Evolutionary conservation across 805 yeast genomes (phyloP).

Genomic region (Starmera caribaea): DNA sequence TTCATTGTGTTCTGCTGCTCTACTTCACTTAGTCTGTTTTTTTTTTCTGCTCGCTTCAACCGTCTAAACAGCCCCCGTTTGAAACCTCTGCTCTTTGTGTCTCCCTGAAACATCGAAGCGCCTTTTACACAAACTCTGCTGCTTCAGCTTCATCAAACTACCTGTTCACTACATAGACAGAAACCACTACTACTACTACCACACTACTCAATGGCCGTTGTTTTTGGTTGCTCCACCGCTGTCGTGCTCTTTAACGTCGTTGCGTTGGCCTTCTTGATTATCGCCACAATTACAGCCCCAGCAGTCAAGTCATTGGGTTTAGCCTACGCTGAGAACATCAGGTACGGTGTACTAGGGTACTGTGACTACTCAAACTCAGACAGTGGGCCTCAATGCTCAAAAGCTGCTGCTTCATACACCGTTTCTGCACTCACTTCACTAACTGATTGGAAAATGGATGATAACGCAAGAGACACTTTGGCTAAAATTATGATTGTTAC

Average conservation of each 20-base stretch:
- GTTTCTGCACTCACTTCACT: slow-evolving; percentile 21
- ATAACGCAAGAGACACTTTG: slow-evolving; percentile 37
- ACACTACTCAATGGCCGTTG: slow-evolving; percentile 14
- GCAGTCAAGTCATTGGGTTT: slow-evolving; percentile 38
- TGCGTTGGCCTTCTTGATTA: slow-evolving; percentile 52
- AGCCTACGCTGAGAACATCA: slow-evolving; percentile 33
- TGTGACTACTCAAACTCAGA: slow-evolving; percentile 27
- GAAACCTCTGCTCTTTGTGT: not conserved
- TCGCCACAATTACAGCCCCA: slow-evolving; percentile 57
- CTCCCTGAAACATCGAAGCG: not conserved
- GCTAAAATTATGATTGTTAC: slow-evolving; percentile 46
- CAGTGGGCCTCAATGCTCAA: slow-evolving; percentile 24
- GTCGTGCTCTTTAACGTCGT: slow-evolving; percentile 38
- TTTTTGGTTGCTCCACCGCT: slow-evolving; percentile 29
- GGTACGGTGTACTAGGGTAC: slow-evolving; percentile 62
- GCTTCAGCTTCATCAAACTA: no score
- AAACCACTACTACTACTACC: not conserved
- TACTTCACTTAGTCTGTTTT: no score
- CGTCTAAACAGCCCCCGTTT: no score
- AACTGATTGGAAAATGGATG: slow-evolving; percentile 40
- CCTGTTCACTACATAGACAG: no score
- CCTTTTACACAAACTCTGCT: no score
- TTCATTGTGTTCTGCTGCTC: no score
- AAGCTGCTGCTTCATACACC: slow-evolving; percentile 29
- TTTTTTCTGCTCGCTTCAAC: no score